These are phyloP conservation scores for Murraya paniculata DNA, from an alignment of 345 rosid genomes.

Conservation along the genomic window DNA sequence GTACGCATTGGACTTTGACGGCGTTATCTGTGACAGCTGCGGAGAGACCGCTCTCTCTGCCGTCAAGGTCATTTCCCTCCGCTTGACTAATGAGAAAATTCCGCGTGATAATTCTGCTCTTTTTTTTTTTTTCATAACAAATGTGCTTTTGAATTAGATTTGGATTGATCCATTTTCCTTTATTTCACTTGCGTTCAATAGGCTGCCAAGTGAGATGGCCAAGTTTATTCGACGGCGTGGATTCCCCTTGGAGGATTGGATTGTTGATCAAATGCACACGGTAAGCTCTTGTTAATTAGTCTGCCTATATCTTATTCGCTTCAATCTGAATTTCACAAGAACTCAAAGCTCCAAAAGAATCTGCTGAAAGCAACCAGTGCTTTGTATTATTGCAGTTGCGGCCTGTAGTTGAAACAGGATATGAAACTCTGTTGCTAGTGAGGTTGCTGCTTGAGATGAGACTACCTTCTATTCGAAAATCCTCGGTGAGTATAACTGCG, in stretches of 20 bases:
- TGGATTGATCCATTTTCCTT: background rate
- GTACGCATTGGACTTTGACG: slow-evolving; percentile 94
- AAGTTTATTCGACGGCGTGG: slow-evolving; percentile 58
- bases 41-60: slow-evolving; percentile 94
- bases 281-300: slow-evolving; percentile 30
- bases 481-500: slow-evolving; percentile 50
- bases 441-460: slow-evolving; percentile 73
- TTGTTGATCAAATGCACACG: slow-evolving; percentile 75
- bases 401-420: slow-evolving; percentile 95
- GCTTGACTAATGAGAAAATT: no score
- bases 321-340: no score
- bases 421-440: slow-evolving; percentile 78
- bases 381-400: slow-evolving; percentile 49
- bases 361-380: background rate
- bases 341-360: no score
- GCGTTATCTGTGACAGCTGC: slow-evolving; percentile 90
- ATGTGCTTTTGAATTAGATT: background rate
- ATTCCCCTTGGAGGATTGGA: slow-evolving; percentile 70
- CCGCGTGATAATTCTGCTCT: no score
- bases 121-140: background rate
- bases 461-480: slow-evolving; percentile 62
- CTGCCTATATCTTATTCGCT: background rate
- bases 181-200: slow-evolving; percentile 8
- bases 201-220: slow-evolving; percentile 96
- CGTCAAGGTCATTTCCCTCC: slow-evolving; percentile 52